Evolutionary conservation across 2,329 filamentous ascomycete species (phyloP), one percentile per base, ranked within the genome.

Genomic region (Tolypocladium endophyticum): DNA sequence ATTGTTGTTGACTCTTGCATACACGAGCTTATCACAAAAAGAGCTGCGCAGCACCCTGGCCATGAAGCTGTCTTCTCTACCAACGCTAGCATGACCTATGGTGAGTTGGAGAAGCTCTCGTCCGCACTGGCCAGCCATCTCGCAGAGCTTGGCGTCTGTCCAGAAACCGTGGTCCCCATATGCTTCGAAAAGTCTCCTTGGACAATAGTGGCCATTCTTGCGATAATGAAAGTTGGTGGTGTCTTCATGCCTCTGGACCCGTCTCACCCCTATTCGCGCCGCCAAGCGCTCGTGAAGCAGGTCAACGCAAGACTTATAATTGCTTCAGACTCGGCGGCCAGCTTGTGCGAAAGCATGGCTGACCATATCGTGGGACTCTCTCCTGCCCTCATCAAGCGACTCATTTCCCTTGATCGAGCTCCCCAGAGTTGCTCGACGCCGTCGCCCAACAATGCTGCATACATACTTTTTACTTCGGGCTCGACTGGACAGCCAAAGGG

Each of bases 391-490:
- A n/a, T 45, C n/a, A 14, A 11, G 3, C 43, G 11, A 9, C n/a
- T 45, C 11, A 45, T 11, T 14, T 45, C n/a, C 14, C 23, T 4
- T 2, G 11, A 45, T 23, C 7, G 43, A 4, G 2, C n/a, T 4
- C 5, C 2, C 2, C n/a, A n/a, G 12, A 45, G 9, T 11, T 45
- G 14, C 11, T 9, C n/a, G 8, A 45, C 5, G 43, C n/a, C 43
- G 9, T 45, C 25, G 5, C 53, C 53, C 7, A 36, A 30, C 2
- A 28, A 63, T 54, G 57, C 64, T 0, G 67, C 66, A 0, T 71
- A 67, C 39, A 58, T 69, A 0, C 56, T 71, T 12, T 71, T 69
- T 39, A 71, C 69, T 0, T 71, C 68, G 0, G 69, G 69, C 8
- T 66, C 61, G 0, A 69, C 69, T 0, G 69, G 69, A 0, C 58